Evolutionary conservation across 73 alveolate genomes (phyloP), one percentile per base, ranked within the genome.

Genomic region (Paramecium biaurelia): DNA sequence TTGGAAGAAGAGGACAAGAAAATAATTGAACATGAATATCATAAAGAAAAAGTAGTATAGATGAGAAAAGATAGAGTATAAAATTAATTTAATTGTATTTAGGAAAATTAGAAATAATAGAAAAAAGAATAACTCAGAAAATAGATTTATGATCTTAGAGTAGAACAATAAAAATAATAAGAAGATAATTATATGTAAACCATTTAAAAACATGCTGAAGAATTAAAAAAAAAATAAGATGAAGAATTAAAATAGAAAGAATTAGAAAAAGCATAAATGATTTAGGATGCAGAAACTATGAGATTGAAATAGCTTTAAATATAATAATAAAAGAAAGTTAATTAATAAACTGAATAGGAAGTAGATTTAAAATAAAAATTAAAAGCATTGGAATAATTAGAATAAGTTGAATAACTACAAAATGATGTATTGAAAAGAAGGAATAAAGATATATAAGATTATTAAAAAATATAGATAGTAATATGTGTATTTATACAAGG

Each of bases 21-120:
- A 47, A 79, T 32, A 42, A 10, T 23, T 9, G 90, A 79, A 8
- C 56, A 79, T 79, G 90, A 79, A 42, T 21, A 8, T 43, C 42
- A 79, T 11, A 79, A 79, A 47, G 42, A 42, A 23, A 79, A 79
- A 24, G 76, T 43, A 4, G 2, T 79, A 12, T 32, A 79, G 47
- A 79, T 79, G 90, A 79, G 90, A 79, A 79, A 79, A 79, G 90
- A 79, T 21, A 79, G 90, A 43, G 90, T 63, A 63, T 63, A 4
- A n/a, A 5, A 53, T 63, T 24, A 72, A 11, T 9, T 2, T 74
- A 12, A 34, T 8, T 5, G 21, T 38, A n/a, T 21, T 28, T 37
- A 74, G 59, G 59, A 79, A 79, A 24, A 21, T 14, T 42, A 79
- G 28, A 79, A 79, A 23, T 23, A 43, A 10, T 18, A 79, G 20